phyloP scores from a whole-genome alignment of 1,139 yeast species.

The Waltiozyma sp. region DNA sequence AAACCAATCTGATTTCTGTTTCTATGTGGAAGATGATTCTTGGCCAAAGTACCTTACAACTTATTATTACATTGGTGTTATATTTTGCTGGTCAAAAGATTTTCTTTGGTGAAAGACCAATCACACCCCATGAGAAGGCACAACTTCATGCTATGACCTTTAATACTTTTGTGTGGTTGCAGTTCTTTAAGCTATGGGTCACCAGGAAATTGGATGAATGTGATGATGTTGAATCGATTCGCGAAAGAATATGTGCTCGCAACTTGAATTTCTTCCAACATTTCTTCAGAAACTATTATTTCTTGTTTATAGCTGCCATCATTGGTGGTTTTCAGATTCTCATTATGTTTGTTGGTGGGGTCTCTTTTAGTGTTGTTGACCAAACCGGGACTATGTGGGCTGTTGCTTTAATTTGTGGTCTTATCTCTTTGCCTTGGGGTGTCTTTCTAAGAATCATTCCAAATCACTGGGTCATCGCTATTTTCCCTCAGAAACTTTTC shows the following conservation, averaged over 20 bases:
- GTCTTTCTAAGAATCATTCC: constrained; percentile 67
- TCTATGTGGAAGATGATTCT: constrained; percentile 98
- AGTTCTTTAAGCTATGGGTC: constrained; percentile 85
- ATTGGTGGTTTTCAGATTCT: constrained; percentile 79
- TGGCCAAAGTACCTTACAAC: constrained; percentile 75
- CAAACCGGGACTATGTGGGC: constrained; percentile 88
- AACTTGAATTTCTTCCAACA: constrained; percentile 79
- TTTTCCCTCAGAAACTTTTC: constrained; percentile 60
- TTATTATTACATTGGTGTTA: constrained; percentile 63
- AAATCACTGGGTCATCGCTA: constrained; percentile 57
- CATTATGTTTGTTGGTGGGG: constrained; percentile 96
- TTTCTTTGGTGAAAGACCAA: constrained; percentile 33
- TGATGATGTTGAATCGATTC: constrained; percentile 47
- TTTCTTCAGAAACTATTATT: constrained; percentile 71
- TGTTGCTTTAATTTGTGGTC: constrained; percentile 75
- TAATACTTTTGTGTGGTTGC: constrained; percentile 96
- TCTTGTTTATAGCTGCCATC: constrained; percentile 54
- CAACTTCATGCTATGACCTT: constrained; percentile 79
- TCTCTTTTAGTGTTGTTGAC: constrained; percentile 74
- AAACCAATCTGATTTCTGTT: constrained; percentile 68
- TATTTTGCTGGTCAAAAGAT: constrained; percentile 67
- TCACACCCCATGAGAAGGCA: constrained; percentile 36
- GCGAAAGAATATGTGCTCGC: constrained; percentile 44
- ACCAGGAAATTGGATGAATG: constrained; percentile 89
- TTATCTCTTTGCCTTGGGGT: constrained; percentile 76